Evolutionary conservation across 495 filamentous ascomycete species (phyloP).

Genomic region (Collariella sp.): DNA sequence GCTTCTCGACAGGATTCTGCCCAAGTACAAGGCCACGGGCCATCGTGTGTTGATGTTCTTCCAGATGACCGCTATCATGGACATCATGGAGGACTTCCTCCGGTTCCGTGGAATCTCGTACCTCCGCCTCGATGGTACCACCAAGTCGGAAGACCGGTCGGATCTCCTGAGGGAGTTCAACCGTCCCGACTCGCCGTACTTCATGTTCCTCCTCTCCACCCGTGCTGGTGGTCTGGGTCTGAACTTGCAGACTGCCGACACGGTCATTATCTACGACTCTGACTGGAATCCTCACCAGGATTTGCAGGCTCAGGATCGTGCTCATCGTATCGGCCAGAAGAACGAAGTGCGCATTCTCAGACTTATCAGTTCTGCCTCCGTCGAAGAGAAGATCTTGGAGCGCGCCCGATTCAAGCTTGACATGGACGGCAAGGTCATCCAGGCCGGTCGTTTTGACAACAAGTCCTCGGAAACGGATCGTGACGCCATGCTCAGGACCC

Average conservation of each 20-base stretch:
- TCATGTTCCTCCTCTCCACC: constrained; percentile 97
- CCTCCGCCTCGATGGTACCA: constrained; percentile 88
- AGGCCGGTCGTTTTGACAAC: constrained; percentile 98
- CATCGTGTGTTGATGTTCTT: constrained; percentile 99
- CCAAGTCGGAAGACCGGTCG: constrained; percentile 94
- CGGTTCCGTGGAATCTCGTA: constrained; percentile 73
- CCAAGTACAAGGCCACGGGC: constrained; percentile 80
- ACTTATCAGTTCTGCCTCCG: constrained; percentile 90
- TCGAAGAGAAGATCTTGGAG: constrained; percentile 97
- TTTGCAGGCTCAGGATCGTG: constrained; percentile 97
- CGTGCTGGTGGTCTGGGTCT: constrained; percentile 96
- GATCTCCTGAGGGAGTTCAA: constrained; percentile 85
- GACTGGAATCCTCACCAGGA: constrained; percentile 99
- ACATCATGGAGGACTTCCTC: constrained; percentile 99
- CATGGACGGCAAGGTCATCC: constrained; percentile 99
- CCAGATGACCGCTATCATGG: constrained; percentile 99
- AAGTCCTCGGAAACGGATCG: constrained; percentile 98
- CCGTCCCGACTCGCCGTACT: constrained; percentile 78
- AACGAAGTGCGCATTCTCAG: constrained; percentile 96
- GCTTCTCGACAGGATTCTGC: constrained; percentile 81
- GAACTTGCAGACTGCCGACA: constrained; percentile 95
- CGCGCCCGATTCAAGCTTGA: constrained; percentile 95
- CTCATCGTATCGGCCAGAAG: constrained; percentile 99
- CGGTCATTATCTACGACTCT: constrained; percentile 98
- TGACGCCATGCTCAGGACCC: constrained; percentile 85